phyloP scores from a whole-genome alignment of 768 basidiomycete species.

The Bullera alba region DNA sequence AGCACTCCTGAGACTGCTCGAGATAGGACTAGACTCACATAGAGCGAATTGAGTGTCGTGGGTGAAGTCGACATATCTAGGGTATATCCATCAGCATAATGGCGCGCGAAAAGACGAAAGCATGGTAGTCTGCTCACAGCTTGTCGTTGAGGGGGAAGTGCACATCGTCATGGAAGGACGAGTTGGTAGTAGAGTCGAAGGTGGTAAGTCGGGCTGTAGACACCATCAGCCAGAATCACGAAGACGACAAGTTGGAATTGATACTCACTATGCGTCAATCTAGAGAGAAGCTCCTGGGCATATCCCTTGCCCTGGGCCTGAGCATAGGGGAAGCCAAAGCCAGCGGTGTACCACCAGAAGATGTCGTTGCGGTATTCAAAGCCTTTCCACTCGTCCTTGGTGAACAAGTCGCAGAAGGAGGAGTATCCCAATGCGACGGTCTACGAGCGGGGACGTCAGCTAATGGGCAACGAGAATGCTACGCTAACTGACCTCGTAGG shows the following conservation, averaged over 20 bases:
- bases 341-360: conserved; percentile 52
- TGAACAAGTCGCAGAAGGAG: conserved; percentile 84
- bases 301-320: conserved; percentile 49
- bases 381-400: conserved; percentile 85
- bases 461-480: not conserved
- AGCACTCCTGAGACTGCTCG: not conserved
- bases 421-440: conserved; percentile 88
- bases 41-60: conserved; percentile 44
- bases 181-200: conserved; percentile 72
- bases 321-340: conserved; percentile 74
- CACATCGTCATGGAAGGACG: conserved; percentile 61
- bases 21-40: conserved; percentile 2
- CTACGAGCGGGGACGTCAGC: conserved; percentile 32
- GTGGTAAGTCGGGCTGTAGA: conserved; percentile 39
- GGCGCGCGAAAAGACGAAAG: not conserved
- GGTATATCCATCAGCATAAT: not conserved
- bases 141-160: conserved; percentile 42
- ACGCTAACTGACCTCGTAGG: conserved; percentile 33
- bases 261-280: conserved; percentile 33
- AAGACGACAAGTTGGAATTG: not conserved
- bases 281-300: conserved; percentile 39
- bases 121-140: conserved; percentile 19
- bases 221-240: conserved; percentile 3
- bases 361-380: conserved; percentile 64
- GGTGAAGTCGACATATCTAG: conserved; percentile 48